These are phyloP conservation scores for Solanum virginianum DNA, from an alignment of 257 asterid species.

Conservation along the genomic window DNA sequence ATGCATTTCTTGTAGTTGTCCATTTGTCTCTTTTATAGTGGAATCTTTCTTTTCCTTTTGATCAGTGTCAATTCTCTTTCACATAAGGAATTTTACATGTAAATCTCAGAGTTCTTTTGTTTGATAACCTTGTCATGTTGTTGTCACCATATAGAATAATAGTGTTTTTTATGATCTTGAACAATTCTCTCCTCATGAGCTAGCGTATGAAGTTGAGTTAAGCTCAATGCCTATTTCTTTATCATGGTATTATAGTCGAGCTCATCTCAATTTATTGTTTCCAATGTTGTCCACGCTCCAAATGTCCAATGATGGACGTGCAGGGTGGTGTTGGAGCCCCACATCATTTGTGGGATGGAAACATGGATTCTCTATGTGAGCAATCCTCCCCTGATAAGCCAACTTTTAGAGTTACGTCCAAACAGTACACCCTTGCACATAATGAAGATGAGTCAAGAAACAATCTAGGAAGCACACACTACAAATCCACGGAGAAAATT, in stretches of 20 bases:
- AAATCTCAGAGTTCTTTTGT: neutral
- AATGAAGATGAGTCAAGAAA: neutral
- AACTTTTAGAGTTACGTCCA: too few relatives aligned
- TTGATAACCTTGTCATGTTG: neutral
- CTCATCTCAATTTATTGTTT: neutral
- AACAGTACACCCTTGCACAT: too few relatives aligned
- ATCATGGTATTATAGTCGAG: neutral
- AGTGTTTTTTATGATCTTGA: too few relatives aligned
- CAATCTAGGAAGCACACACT: neutral
- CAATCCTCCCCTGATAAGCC: too few relatives aligned
- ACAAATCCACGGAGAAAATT: neutral
- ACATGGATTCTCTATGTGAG: too few relatives aligned
- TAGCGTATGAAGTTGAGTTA: too few relatives aligned
- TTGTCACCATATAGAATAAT: too few relatives aligned
- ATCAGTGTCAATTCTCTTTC: neutral
- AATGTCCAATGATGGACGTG: neutral
- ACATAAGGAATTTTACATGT: neutral
- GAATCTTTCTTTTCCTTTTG: neutral
- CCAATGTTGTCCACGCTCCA: neutral
- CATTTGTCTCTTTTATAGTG: neutral
- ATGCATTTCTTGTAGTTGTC: neutral
- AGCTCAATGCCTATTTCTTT: too few relatives aligned
- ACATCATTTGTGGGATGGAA: neutral
- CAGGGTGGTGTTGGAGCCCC: neutral
- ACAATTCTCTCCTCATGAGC: too few relatives aligned